Conservation (phyloP, 768 basidiomycete species). For the Amanita pallidorosea region DNA sequence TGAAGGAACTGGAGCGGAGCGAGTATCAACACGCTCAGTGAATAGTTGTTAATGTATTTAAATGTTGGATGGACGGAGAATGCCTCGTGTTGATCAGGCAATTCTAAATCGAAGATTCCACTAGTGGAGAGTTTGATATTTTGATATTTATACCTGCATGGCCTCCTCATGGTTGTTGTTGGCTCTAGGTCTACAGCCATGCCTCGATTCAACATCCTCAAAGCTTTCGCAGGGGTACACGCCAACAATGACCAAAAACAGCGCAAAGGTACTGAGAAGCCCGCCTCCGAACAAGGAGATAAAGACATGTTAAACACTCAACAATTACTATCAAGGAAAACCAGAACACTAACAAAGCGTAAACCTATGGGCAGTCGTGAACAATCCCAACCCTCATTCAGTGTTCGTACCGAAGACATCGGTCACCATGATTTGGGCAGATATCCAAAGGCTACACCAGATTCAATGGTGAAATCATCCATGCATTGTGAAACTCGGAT, state of each 20-base stretch:
- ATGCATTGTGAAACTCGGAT: not conserved
- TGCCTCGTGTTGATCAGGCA: not conserved
- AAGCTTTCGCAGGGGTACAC: conserved; percentile 5
- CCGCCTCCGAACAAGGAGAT: not conserved
- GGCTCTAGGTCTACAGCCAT: not conserved
- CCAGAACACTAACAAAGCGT: conserved; percentile 3
- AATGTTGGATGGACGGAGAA: no score
- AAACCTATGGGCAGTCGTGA: not conserved
- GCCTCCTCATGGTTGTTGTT: conserved; percentile 5
- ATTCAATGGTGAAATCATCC: not conserved
- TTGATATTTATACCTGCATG: conserved; percentile 5
- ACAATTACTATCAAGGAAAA: not conserved
- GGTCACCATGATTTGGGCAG: conserved; percentile 2
- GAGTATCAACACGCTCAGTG: conserved; percentile 21
- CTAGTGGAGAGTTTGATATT: not conserved
- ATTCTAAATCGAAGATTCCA: not conserved
- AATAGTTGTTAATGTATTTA: not conserved
- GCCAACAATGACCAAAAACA: not conserved
- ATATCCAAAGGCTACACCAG: not conserved
- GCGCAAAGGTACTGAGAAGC: not conserved
- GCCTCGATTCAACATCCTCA: conserved; percentile 19
- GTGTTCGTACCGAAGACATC: not conserved
- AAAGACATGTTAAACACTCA: not conserved
- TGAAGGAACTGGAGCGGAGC: conserved; percentile 45
- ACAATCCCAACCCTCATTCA: conserved; percentile 1